Evolutionary conservation across 2,329 filamentous ascomycete species (phyloP), one percentile per base, ranked within the genome.

Genomic region (Venturia nashicola): DNA sequence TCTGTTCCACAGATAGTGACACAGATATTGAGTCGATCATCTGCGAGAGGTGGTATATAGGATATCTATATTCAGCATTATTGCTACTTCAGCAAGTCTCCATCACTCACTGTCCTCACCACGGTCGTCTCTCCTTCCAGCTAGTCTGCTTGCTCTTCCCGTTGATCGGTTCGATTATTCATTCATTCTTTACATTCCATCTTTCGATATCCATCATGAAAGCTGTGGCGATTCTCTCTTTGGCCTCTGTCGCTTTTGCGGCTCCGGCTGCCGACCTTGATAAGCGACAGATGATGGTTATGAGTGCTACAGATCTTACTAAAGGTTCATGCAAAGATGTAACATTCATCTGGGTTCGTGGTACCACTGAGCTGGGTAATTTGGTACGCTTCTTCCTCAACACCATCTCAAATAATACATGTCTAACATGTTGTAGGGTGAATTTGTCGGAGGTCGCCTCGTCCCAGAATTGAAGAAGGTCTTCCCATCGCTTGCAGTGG

Each of bases 271-370:
- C 8, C 59, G 39, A 60, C 14, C 23, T 60, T 8, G 59, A 42
- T 16, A 44, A 42, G 27, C 59, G 59, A 44, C 59, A 60, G 27
- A 32, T 42, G 27, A 32, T 42, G 14, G 40, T n/a, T 11, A 34
- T 44, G 36, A 18, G 18, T 18, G 59, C 23, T 5, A 44, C n/a
- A 4, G 59, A 60, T 5, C 59, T 60, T 20, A 60, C 59, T 18
- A 60, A 60, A 42, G 59, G 59, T 1, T 27, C 59, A 8, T 77
- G 76, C 65, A 71, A 72, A 23, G 67, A 70, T 32, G 70, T 75
- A 1, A 75, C 74, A 36, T 74, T 78, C 48, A 73, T 78, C 61
- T 77, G 72, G 59, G 76, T 76, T 1, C 74, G 76, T 23, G 76
- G 75, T 1, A 76, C 73, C 3, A 74, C 72, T 8, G 76, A 78